Evolutionary conservation across 2,329 filamentous ascomycete species (phyloP).

Genomic region (Cryoendolithus antarcticus): DNA sequence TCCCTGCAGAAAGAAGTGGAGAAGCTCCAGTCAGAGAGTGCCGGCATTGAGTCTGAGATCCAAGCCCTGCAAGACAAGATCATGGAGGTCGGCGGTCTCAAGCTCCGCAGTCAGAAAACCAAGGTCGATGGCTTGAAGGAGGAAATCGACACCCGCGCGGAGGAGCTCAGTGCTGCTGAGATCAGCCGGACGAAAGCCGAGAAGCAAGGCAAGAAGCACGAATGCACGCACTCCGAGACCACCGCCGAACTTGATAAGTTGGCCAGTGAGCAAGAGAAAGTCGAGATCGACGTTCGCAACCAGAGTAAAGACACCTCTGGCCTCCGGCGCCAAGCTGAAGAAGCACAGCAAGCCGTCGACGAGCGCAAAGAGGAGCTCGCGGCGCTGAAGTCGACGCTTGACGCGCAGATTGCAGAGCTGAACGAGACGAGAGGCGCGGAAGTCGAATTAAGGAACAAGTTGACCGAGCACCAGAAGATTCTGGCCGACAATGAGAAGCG

Average conservation of each 20-base stretch:
- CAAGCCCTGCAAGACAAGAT: constrained; percentile 89
- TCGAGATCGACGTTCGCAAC: constrained; percentile 65
- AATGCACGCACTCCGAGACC: constrained; percentile 69
- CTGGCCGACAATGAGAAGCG: constrained; percentile 77
- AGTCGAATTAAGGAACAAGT: constrained; percentile 96
- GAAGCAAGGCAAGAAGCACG: constrained; percentile 78
- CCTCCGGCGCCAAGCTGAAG: constrained; percentile 60
- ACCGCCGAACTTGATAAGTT: constrained; percentile 66
- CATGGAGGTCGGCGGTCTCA: constrained; percentile 94
- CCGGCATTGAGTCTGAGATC: constrained; percentile 84
- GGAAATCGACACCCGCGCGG: constrained; percentile 66
- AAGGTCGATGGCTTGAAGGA: constrained; percentile 84
- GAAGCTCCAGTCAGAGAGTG: constrained; percentile 71
- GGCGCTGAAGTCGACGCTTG: constrained; percentile 69
- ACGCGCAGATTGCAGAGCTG: constrained; percentile 72
- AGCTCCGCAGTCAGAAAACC: constrained; percentile 75
- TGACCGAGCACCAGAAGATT: constrained; percentile 90
- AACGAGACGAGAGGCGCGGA: constrained; percentile 82
- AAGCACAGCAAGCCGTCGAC: constrained; percentile 64
- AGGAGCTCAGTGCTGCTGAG: constrained; percentile 75
- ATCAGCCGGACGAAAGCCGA: constrained; percentile 84
- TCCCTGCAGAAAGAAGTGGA: constrained; percentile 66
- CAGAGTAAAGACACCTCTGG: constrained; percentile 66
- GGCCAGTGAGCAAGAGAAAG: constrained; percentile 58
- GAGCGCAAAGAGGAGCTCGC: constrained; percentile 71